Conservation (phyloP, 148 eudicot species). For the Diospyros lotus region DNA sequence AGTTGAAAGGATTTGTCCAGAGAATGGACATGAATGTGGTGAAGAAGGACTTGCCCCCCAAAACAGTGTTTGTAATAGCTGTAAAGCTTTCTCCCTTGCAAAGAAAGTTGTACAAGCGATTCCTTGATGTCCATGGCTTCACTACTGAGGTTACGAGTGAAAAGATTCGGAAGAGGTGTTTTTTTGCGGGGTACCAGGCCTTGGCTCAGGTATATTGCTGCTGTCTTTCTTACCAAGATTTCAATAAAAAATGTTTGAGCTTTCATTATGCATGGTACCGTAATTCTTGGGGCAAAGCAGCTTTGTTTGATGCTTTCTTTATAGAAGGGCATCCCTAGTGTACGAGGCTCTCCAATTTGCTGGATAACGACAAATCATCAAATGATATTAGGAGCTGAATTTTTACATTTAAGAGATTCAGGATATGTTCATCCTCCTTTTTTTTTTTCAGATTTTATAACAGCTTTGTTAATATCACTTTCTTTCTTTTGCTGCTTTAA, state of each 20-base stretch:
- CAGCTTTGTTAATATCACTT: too few species aligned
- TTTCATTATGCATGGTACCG: neutral
- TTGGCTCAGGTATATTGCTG: slow-evolving; percentile 68
- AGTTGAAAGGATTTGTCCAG: slow-evolving; percentile 94
- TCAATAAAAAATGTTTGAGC: neutral
- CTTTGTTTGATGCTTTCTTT: neutral
- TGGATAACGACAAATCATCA: too few species aligned
- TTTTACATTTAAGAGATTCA: too few species aligned
- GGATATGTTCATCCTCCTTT: too few species aligned
- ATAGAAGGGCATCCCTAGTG: too few species aligned
- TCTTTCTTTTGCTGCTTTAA: too few species aligned
- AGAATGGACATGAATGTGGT: slow-evolving; percentile 98
- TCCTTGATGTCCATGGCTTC: slow-evolving; percentile 88
- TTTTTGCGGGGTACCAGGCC: slow-evolving; percentile 91
- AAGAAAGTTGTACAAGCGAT: slow-evolving; percentile 68
- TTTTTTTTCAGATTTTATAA: too few species aligned
- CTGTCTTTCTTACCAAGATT: slow-evolving; percentile 2
- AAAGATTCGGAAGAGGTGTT: slow-evolving; percentile 50
- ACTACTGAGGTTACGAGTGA: slow-evolving; percentile 58
- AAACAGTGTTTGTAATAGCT: slow-evolving; percentile 89
- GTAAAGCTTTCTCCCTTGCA: slow-evolving; percentile 91
- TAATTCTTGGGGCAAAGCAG: neutral
- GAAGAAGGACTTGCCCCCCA: slow-evolving; percentile 89
- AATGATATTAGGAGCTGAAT: too few species aligned
- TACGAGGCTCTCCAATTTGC: too few species aligned